Evolutionary conservation across 2,329 filamentous ascomycete genomes (phyloP).

Genomic region (Colletotrichum kahawae): DNA sequence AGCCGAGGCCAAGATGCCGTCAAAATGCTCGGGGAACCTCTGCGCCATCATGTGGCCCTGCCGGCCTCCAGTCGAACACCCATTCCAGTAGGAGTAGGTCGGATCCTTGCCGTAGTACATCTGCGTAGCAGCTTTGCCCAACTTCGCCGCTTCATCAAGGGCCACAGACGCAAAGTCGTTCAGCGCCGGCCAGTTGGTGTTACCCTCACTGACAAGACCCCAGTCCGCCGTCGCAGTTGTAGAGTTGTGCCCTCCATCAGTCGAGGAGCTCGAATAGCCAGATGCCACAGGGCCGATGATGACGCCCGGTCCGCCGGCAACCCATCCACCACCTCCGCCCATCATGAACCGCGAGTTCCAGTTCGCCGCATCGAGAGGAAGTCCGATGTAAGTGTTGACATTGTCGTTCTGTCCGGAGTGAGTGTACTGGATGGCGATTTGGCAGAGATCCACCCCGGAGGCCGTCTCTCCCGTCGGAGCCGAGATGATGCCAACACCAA

Average conservation of each 20-base stretch:
- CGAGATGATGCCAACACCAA: neutral
- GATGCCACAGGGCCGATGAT: neutral
- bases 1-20: conserved; percentile 57
- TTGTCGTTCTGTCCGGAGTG: conserved; percentile 18
- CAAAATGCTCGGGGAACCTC: conserved; percentile 60
- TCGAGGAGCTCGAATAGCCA: neutral
- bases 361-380: conserved; percentile 20
- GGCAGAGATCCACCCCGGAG: conserved; percentile 15
- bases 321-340: conserved; percentile 24
- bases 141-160: neutral
- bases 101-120: conserved; percentile 48
- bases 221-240: neutral
- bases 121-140: conserved; percentile 51
- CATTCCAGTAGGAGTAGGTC: conserved; percentile 58
- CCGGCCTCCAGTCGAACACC: conserved; percentile 64
- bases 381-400: conserved; percentile 18
- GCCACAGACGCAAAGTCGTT: neutral
- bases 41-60: conserved; percentile 62
- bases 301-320: neutral
- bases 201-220: neutral
- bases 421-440: conserved; percentile 19
- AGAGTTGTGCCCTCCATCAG: neutral
- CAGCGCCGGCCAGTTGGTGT: neutral
- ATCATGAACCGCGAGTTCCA: conserved; percentile 24
- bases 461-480: neutral